Conservation (phyloP, 1,284 basidiomycete species). For the Ceraceosorus bombacis region DNA sequence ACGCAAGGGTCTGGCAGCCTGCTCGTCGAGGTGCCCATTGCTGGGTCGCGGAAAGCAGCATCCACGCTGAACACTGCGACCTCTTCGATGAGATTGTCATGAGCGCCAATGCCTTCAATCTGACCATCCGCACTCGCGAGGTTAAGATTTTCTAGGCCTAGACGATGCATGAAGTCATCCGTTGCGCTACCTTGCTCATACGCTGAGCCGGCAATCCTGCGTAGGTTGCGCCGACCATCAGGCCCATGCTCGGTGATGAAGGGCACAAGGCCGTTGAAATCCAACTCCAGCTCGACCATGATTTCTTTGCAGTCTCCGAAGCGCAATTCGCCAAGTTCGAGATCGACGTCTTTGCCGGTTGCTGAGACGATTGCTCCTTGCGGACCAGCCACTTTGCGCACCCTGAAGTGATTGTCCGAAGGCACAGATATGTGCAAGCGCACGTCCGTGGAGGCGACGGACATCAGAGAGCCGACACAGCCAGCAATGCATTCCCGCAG, state of each 20-base stretch:
- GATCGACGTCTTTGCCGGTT: slow-evolving; percentile 83
- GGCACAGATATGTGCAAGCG: slow-evolving; percentile 38
- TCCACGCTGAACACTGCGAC: slow-evolving; percentile 40
- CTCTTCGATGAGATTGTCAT: slow-evolving; percentile 36
- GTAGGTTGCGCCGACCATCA: not conserved
- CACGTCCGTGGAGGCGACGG: slow-evolving; percentile 36
- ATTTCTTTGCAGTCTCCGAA: slow-evolving; percentile 40
- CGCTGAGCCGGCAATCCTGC: slow-evolving; percentile 8
- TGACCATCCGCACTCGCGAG: slow-evolving; percentile 7
- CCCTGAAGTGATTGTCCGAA: slow-evolving; percentile 36
- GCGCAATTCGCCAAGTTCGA: slow-evolving; percentile 72
- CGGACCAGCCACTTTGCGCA: slow-evolving; percentile 37
- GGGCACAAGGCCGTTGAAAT: slow-evolving; percentile 27
- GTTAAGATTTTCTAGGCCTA: slow-evolving; percentile 35
- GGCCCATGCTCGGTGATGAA: slow-evolving; percentile 3
- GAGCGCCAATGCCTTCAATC: not conserved
- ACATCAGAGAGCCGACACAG: slow-evolving; percentile 41
- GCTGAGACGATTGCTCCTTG: slow-evolving; percentile 59
- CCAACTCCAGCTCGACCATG: slow-evolving; percentile 41
- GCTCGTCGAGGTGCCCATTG: slow-evolving; percentile 21
- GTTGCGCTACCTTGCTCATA: slow-evolving; percentile 38
- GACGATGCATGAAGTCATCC: slow-evolving; percentile 41
- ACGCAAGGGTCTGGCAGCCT: slow-evolving; percentile 26
- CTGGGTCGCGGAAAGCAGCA: slow-evolving; percentile 33
- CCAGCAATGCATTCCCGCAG: slow-evolving; percentile 39